Evolutionary conservation across 352 stramenopile genomes (phyloP).

Genomic region (Halophytophthora polymorphica): DNA sequence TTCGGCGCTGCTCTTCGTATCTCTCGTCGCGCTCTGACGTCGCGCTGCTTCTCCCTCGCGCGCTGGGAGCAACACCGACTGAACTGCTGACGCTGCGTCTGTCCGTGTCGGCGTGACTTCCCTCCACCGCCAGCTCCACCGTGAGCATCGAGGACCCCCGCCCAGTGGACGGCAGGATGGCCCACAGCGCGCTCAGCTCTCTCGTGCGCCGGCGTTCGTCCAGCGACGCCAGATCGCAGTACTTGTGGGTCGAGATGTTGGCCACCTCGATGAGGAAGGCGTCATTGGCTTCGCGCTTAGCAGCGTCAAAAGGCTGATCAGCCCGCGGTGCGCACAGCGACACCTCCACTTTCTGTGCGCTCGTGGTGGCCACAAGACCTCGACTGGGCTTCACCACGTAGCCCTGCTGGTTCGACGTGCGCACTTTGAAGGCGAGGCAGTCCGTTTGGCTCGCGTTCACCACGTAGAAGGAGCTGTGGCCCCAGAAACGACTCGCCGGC

Average conservation of each 20-base stretch:
- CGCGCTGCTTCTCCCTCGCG: slow-evolving; percentile 5
- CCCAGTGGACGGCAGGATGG: slow-evolving; percentile 17
- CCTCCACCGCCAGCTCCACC: slow-evolving; percentile 27
- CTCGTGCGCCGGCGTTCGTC: slow-evolving; percentile 32
- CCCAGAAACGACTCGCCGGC: slow-evolving; percentile 28
- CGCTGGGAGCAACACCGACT: slow-evolving; percentile 8
- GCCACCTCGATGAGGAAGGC: slow-evolving; percentile 71
- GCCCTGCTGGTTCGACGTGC: slow-evolving; percentile 71
- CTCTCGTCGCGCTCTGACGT: not conserved
- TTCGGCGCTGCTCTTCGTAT: slow-evolving; percentile 10
- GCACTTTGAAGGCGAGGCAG: slow-evolving; percentile 72
- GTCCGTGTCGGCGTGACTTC: slow-evolving; percentile 4
- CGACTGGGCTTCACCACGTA: slow-evolving; percentile 76
- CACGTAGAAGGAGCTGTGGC: slow-evolving; percentile 49
- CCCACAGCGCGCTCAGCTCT: slow-evolving; percentile 48
- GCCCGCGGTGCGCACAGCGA: slow-evolving; percentile 40
- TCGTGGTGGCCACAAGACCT: slow-evolving; percentile 58
- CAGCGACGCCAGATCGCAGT: slow-evolving; percentile 34
- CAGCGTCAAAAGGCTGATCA: slow-evolving; percentile 28
- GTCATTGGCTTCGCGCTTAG: slow-evolving; percentile 59
- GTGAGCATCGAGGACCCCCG: slow-evolving; percentile 40
- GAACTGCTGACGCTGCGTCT: slow-evolving; percentile 14
- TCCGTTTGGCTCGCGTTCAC: slow-evolving; percentile 49
- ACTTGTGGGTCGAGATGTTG: slow-evolving; percentile 37
- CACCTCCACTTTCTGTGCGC: slow-evolving; percentile 58